A percentile compares a stretch with the other conserved stretches of the same genome.
Evolutionary conservation across 116 monocot genomes (phyloP).

Genomic region (Zostera marina): DNA sequence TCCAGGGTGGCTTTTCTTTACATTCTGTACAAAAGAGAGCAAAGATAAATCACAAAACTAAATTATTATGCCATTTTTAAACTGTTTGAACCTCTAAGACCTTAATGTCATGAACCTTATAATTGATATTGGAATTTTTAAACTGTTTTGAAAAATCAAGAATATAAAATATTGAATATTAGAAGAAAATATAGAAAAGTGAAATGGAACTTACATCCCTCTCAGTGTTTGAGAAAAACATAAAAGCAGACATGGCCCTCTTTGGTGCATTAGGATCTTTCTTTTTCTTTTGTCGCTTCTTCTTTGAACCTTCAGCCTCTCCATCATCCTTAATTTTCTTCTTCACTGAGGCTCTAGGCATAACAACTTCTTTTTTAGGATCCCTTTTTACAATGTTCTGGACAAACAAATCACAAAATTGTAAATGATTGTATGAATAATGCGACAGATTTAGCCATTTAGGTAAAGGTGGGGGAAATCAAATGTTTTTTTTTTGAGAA

Average conservation of each 20-base stretch:
- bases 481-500: too few species aligned
- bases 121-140: not conserved
- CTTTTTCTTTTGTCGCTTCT: constrained; percentile 66
- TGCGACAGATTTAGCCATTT: too few species aligned
- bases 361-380: constrained; percentile 47
- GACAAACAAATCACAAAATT: constrained; percentile 2
- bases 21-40: constrained; percentile 34
- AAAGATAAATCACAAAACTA: not conserved
- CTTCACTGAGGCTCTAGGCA: constrained; percentile 41
- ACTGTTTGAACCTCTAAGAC: not conserved
- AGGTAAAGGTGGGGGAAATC: too few species aligned
- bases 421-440: too few species aligned
- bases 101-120: too few species aligned
- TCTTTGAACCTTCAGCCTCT: constrained; percentile 60
- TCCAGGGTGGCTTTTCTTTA: constrained; percentile 74
- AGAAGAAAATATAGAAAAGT: not conserved
- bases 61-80: not conserved
- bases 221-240: constrained; percentile 94
- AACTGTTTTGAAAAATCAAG: not conserved
- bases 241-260: constrained; percentile 85
- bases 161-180: not conserved
- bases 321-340: constrained; percentile 58
- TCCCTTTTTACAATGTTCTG: constrained; percentile 54
- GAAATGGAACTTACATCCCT: constrained; percentile 58
- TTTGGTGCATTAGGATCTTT: constrained; percentile 98